These are phyloP conservation scores for Podospora bellae-mahoneyi DNA, from an alignment of 495 filamentous ascomycete species.

Conservation along the genomic window DNA sequence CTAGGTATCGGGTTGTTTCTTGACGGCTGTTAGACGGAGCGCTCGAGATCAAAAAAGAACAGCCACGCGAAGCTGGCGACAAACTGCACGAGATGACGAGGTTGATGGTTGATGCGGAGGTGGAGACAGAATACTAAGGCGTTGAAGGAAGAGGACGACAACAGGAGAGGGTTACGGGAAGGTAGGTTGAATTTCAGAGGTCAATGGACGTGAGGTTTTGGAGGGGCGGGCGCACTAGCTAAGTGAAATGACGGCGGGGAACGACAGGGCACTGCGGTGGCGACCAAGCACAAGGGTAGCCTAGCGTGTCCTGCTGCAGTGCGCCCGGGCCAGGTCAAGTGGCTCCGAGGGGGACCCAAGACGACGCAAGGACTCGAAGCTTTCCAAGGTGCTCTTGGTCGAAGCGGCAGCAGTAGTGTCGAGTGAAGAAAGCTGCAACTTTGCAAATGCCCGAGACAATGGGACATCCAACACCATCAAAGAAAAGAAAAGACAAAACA, in stretches of 20 bases:
- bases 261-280: conserved; percentile 36
- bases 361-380: conserved; percentile 30
- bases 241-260: conserved; percentile 40
- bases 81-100: conserved; percentile 11
- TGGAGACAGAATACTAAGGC: conserved; percentile 12
- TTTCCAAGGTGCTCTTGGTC: too few relatives aligned
- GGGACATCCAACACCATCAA: neutral
- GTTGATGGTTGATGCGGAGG: conserved; percentile 8
- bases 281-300: conserved; percentile 35
- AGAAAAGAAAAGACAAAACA: neutral
- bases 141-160: conserved; percentile 14
- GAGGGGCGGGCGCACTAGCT: conserved; percentile 38
- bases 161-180: conserved; percentile 11
- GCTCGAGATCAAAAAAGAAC: neutral
- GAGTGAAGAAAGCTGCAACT: conserved; percentile 1
- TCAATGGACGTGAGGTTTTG: conserved; percentile 32
- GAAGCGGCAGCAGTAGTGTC: neutral
- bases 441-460: conserved; percentile 7
- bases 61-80: conserved; percentile 14
- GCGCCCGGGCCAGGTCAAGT: conserved; percentile 34
- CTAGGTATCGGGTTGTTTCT: neutral
- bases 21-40: conserved; percentile 1
- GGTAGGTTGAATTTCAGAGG: conserved; percentile 23
- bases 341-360: conserved; percentile 23
- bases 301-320: conserved; percentile 29